Conservation (phyloP, 2,329 filamentous ascomycete species). For the Esteya vermicola region DNA sequence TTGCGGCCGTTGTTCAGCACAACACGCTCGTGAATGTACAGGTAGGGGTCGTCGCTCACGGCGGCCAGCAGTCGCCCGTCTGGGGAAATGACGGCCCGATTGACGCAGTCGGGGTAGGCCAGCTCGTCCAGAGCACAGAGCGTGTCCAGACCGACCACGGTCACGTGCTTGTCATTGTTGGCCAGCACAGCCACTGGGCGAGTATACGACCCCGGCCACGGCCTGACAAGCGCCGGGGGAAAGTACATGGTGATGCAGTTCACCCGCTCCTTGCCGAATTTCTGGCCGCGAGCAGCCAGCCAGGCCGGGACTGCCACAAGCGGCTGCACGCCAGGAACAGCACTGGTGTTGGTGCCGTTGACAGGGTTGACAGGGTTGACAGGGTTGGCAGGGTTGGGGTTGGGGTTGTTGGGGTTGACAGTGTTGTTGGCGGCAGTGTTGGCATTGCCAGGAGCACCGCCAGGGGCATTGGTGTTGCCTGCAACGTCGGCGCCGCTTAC, state of each 20-base stretch:
- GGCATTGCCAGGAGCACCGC: conserved; percentile 44
- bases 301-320: conserved; percentile 5
- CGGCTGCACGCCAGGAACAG: not conserved
- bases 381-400: not conserved
- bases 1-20: too few relatives aligned
- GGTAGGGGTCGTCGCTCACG: conserved; percentile 73
- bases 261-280: conserved; percentile 45
- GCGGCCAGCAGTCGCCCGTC: conserved; percentile 69
- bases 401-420: too few relatives aligned
- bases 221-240: conserved; percentile 23
- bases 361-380: conserved; percentile 48
- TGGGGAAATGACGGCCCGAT: conserved; percentile 86
- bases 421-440: conserved; percentile 56
- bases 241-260: conserved; percentile 55
- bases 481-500: conserved; percentile 43
- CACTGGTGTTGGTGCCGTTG: conserved; percentile 69
- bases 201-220: conserved; percentile 25
- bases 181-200: conserved; percentile 55
- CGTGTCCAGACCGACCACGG: conserved; percentile 62
- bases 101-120: conserved; percentile 71
- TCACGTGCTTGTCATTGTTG: conserved; percentile 86
- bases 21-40: conserved; percentile 66
- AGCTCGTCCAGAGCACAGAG: conserved; percentile 53
- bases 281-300: conserved; percentile 32
- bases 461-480: too few relatives aligned